Base-by-base conservation (phyloP, 495 filamentous ascomycete species). In the Lophiotrema nucula region DNA sequence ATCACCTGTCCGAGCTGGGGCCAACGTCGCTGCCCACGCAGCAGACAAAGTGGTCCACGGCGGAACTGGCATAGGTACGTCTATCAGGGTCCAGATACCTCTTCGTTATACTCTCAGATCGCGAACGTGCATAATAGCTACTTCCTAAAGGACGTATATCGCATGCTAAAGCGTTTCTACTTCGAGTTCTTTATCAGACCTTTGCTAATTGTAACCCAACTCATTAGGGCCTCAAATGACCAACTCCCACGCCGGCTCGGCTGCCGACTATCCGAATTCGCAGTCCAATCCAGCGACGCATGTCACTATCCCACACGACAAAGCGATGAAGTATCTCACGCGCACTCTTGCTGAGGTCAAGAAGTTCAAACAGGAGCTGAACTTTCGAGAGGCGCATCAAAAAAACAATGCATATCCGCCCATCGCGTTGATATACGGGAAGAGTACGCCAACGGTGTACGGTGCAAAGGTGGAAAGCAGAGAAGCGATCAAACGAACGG, bases 371-470 rank as follows among this genome's bases (percentile, higher is more conserved):
- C 66, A 76, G 39, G 86, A 90, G 54, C 81, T 95, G 6, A 73
- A 71, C 11, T 97, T 96, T 78, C 90, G 92, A 55, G 66, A 75
- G 38, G 86, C 89, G 56, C 81, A 93, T 1, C 70, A 76, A 3
- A 85, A 85, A 72, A 71, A 77, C 5, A 92, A 95, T 68, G 58
- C 62, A 2, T 97, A 97, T 64, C 92, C 92, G 8, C 90, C 92
- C 0, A 72, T 88, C 11, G 82, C 89, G 0, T 79, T 97, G n/a
- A 78, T 97, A 8, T 97, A 95, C 77, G 88, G 86, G 31, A 96
- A 95, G 69, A 83, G 83, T 21, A 83, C 87, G 2, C 92, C 92
- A 0, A 97, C 92, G 0, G 88, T 95, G 0, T 88, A 81, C 70
- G 90, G 83, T 0, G 90, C 88, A 1, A 80, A 82, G 12, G 89